Conservation (phyloP, 192 early-diverging fungal species). For the Coemansia sp. region DNA sequence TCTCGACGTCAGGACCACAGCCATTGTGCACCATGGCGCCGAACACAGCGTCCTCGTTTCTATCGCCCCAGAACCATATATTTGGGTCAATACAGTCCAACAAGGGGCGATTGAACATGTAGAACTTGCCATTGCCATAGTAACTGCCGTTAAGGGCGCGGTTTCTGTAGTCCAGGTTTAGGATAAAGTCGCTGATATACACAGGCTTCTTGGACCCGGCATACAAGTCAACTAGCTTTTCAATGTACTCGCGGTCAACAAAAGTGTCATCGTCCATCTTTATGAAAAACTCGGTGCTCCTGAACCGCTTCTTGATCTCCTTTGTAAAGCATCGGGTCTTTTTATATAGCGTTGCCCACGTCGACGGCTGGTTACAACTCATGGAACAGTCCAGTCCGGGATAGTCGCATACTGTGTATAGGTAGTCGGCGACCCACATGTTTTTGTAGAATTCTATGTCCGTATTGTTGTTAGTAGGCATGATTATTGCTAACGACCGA, state of each 20-base stretch:
- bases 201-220: slow-evolving; percentile 1
- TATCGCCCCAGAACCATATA: slow-evolving; percentile 8
- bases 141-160: slow-evolving; percentile 8
- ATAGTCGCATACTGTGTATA: slow-evolving; percentile 33
- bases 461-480: slow-evolving; percentile 24
- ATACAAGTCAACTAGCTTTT: slow-evolving; percentile 14
- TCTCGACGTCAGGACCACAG: slow-evolving; percentile 17
- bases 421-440: slow-evolving; percentile 30
- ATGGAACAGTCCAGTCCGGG: slow-evolving; percentile 13
- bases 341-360: slow-evolving; percentile 16
- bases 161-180: slow-evolving; percentile 12
- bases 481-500: slow-evolving; percentile 14
- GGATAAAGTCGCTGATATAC: slow-evolving; percentile 34
- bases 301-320: slow-evolving; percentile 10
- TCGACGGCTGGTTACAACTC: slow-evolving; percentile 19
- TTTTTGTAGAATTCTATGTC: slow-evolving; percentile 28
- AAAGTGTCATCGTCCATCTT: slow-evolving; percentile 37
- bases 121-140: slow-evolving; percentile 46
- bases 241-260: slow-evolving; percentile 17
- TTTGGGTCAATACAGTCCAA: slow-evolving; percentile 20
- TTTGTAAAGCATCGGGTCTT: slow-evolving; percentile 33
- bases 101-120: slow-evolving; percentile 40
- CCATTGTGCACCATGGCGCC: slow-evolving; percentile 35
- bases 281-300: slow-evolving; percentile 31
- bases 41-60: slow-evolving; percentile 34